Percentiles rank a stretch among this genome's conserved stretches.
phyloP scores from a whole-genome alignment of 305 asterid species.

The Ilex paraguariensis region DNA sequence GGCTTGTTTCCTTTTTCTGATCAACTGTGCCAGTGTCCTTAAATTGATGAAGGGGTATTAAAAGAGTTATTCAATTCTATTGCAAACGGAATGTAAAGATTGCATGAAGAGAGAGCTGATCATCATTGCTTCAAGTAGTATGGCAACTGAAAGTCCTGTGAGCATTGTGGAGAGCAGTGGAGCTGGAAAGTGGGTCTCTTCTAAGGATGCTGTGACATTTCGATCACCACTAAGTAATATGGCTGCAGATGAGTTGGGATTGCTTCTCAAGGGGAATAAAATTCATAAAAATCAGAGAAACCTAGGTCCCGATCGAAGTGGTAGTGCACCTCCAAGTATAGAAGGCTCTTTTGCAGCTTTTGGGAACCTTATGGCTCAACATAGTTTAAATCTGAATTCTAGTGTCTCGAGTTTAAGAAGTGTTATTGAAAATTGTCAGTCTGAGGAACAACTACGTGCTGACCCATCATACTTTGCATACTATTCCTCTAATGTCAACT shows the following conservation, averaged over 20 bases:
- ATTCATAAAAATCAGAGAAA: constrained; percentile 35
- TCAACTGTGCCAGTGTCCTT: too few relatives aligned
- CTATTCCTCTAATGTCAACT: constrained; percentile 31
- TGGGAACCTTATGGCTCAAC: constrained; percentile 39
- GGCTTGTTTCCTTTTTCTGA: too few relatives aligned
- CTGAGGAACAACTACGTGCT: constrained; percentile 34
- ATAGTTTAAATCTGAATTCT: constrained; percentile 21
- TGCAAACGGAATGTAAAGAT: too few relatives aligned
- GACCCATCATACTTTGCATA: constrained; percentile 35
- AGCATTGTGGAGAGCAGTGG: constrained; percentile 56
- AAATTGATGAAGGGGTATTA: too few relatives aligned
- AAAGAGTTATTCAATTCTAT: too few relatives aligned
- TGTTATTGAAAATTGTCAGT: constrained; percentile 18
- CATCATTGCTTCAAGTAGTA: constrained; percentile 12
- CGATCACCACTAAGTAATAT: constrained; percentile 34
- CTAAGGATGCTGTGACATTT: constrained; percentile 42
- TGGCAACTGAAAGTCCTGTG: constrained; percentile 80
- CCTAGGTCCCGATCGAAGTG: constrained; percentile 64
- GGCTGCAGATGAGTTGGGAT: constrained; percentile 58
- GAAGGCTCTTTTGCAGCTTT: constrained; percentile 66
- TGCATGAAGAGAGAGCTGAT: too few relatives aligned
- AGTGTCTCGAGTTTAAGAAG: constrained; percentile 28
- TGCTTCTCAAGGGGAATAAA: constrained; percentile 50
- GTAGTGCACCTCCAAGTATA: constrained; percentile 92
- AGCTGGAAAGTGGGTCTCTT: constrained; percentile 57